Percentiles rank a stretch among this genome's conserved stretches.
Evolutionary conservation across 2,329 filamentous ascomycete genomes (phyloP).

Genomic region (Pseudogymnoascus sp.): DNA sequence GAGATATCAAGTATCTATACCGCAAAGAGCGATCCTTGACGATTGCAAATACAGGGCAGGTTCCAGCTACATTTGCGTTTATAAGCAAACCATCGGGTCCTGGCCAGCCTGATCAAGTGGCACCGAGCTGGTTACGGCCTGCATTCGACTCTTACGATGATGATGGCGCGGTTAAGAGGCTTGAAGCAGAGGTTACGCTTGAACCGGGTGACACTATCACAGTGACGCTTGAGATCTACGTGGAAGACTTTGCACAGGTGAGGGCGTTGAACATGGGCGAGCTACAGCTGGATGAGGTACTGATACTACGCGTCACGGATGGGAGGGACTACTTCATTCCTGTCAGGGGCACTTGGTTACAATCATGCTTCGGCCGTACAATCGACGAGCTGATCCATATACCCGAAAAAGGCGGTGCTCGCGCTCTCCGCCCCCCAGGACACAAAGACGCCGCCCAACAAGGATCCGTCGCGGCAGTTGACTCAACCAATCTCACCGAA

Average conservation of each 20-base stretch:
- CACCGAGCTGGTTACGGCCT: conserved; percentile 63
- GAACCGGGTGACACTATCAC: conserved; percentile 77
- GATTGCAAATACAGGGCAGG: conserved; percentile 84
- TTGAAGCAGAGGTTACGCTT: conserved; percentile 48
- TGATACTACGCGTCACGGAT: conserved; percentile 74
- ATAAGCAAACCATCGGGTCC: conserved; percentile 58
- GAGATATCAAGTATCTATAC: conserved; percentile 61
- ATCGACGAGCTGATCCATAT: conserved; percentile 84
- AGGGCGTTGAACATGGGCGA: conserved; percentile 63
- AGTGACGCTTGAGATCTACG: conserved; percentile 58
- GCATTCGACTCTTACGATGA: conserved; percentile 45
- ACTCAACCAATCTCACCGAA: not conserved
- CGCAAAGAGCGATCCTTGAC: conserved; percentile 62
- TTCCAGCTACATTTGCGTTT: conserved; percentile 72
- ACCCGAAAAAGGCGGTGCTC: conserved; percentile 71
- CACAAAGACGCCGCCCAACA: not conserved
- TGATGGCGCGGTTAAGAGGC: conserved; percentile 15
- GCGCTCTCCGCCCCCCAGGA: conserved; percentile 36
- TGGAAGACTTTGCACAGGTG: conserved; percentile 57
- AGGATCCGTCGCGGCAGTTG: not conserved
- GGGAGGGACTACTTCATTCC: conserved; percentile 91
- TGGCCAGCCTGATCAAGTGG: conserved; percentile 31
- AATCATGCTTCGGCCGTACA: conserved; percentile 74
- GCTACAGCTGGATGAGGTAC: conserved; percentile 67
- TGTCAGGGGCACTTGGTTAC: conserved; percentile 68